Evolutionary conservation across 768 basidiomycete genomes (phyloP).

Genomic region (Phylloporus arenicola): DNA sequence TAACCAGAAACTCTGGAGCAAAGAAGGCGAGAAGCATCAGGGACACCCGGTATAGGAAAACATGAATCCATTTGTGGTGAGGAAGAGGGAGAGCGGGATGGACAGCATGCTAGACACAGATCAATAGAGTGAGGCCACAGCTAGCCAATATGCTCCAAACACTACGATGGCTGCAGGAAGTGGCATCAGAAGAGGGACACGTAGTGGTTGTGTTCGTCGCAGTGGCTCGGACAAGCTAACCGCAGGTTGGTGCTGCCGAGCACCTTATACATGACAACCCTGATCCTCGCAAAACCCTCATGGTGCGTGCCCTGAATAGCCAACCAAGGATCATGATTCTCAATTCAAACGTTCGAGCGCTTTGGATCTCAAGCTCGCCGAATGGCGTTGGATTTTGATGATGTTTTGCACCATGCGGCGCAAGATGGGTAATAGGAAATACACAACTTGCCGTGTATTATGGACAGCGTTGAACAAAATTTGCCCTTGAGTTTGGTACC

Average conservation of each 20-base stretch:
- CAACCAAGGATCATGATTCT: too few relatives aligned
- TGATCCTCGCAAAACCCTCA: too few relatives aligned
- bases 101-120: not conserved
- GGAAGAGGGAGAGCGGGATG: not conserved
- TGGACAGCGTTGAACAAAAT: too few relatives aligned
- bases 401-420: too few relatives aligned
- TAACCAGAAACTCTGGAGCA: not conserved
- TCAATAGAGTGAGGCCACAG: not conserved
- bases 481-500: too few relatives aligned
- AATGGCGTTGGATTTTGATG: too few relatives aligned
- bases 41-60: not conserved
- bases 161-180: not conserved
- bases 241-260: not conserved
- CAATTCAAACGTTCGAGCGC: too few relatives aligned
- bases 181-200: not conserved
- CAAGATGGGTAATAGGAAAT: too few relatives aligned
- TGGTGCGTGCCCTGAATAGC: too few relatives aligned
- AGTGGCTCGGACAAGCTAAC: not conserved
- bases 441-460: too few relatives aligned
- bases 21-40: not conserved
- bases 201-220: not conserved
- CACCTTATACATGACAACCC: not conserved
- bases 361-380: too few relatives aligned
- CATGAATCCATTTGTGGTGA: not conserved
- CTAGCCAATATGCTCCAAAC: not conserved